Evolutionary conservation across 2,329 filamentous ascomycete genomes (phyloP), one percentile per base, ranked within the genome.

Genomic region (Fusarium brevicatenulatum): DNA sequence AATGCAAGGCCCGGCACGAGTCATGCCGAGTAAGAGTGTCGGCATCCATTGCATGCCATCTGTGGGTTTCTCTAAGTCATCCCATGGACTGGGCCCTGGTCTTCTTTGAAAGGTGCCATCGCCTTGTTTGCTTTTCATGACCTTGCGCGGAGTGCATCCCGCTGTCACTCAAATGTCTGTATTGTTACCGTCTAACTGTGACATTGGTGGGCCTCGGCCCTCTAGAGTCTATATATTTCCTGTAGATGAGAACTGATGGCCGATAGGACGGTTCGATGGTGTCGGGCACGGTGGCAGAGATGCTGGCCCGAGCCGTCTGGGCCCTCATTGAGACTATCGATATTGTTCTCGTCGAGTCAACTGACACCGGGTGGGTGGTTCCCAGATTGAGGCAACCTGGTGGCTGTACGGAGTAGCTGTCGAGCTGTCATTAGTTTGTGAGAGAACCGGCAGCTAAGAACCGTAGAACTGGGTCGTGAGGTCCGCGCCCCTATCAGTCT

Each of bases 401-500:
- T 42, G 54, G 15, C 54, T 56, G 25, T 34, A 34, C 13, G 32
- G 32, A 34, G 32, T 39, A 52, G 43, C 49, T 43, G 36, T 69
- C 44, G 44, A 52, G 43, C 49, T 43, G 36, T 69, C 44, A 49
- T 47, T 70, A 36, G 49, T 52, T 54, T 43, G 23, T 46, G 44
- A 59, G 39, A 44, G 25, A 28, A 23, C 34, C 43, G 21, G 40
- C 40, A 53, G 47, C 63, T 32, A 53, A 50, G 34, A 44, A 36
- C 47, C 40, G 53, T 50, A 63, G 52, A 65, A 65, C 43, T 50
- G 39, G 64, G 37, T 56, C 43, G 47, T 62, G 32, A 55, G 49
- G 37, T 63, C 66, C 49, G 39, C 42, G 43, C 28, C 66, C 63
- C 72, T 73, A 70, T 73, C 63, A 71, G 68, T 75, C 74, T 77